Evolutionary conservation across 139 green algal species (phyloP).

Genomic region (Chlamydomonas sp.): DNA sequence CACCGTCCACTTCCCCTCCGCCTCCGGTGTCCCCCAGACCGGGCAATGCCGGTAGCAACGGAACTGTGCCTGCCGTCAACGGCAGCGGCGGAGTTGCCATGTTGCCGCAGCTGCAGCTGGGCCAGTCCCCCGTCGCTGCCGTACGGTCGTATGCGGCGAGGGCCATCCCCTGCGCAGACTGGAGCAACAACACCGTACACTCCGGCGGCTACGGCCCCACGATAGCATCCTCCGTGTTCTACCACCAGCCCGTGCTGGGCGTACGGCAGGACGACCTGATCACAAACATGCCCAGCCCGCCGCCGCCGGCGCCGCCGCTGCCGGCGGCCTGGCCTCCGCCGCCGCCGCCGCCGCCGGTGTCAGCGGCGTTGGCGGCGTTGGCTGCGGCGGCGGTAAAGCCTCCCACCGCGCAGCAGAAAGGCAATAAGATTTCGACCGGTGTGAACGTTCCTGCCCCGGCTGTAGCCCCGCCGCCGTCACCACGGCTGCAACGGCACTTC

Average conservation of each 20-base stretch:
- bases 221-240: conserved; percentile 11
- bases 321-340: not conserved
- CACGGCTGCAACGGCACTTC: no score
- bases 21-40: no score
- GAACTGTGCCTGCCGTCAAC: no score
- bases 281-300: not conserved
- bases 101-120: no score
- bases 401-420: no score
- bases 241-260: conserved; percentile 6
- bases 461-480: no score
- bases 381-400: not conserved
- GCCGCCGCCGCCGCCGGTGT: not conserved
- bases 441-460: no score
- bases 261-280: no score
- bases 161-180: not conserved
- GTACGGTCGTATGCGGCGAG: not conserved
- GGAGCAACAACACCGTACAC: not conserved
- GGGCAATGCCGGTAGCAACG: no score
- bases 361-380: not conserved
- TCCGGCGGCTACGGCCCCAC: conserved; percentile 5
- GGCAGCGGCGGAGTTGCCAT: not conserved
- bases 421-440: no score
- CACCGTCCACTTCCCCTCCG: no score
- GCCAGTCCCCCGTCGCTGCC: not conserved
- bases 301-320: not conserved